These are phyloP conservation scores for Neonectria sp. DNA, from an alignment of 2,329 filamentous ascomycete species.

Conservation along the genomic window DNA sequence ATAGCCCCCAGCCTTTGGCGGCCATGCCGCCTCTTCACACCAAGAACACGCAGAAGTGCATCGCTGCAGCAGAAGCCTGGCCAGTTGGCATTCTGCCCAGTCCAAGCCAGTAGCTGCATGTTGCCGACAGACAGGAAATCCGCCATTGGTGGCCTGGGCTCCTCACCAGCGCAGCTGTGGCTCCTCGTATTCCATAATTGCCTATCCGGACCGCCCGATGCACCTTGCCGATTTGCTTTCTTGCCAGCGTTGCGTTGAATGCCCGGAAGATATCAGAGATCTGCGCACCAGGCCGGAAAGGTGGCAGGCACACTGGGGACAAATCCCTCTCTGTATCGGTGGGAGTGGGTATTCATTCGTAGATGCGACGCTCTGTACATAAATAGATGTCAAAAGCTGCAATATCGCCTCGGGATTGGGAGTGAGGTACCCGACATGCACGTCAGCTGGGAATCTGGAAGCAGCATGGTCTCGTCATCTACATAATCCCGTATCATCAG, in stretches of 20 bases:
- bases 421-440: conserved; percentile 23
- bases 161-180: background rate
- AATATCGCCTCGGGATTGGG: conserved; percentile 18
- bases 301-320: too few species aligned
- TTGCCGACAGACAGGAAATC: background rate
- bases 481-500: background rate
- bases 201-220: background rate
- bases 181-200: background rate
- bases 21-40: conserved; percentile 3
- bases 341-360: background rate
- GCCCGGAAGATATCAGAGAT: background rate
- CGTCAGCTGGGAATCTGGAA: conserved; percentile 15
- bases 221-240: background rate
- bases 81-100: conserved; percentile 12
- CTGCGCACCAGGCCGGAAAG: background rate
- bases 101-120: background rate
- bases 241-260: background rate
- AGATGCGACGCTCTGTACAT: background rate
- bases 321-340: background rate
- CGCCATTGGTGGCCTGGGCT: background rate
- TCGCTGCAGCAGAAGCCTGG: background rate
- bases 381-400: background rate
- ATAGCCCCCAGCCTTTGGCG: conserved; percentile 4
- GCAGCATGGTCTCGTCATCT: background rate
- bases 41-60: background rate